Evolutionary conservation across 1,139 yeast genomes (phyloP), one percentile per base, ranked within the genome.

Genomic region (Debaryomyces subglobosus): DNA sequence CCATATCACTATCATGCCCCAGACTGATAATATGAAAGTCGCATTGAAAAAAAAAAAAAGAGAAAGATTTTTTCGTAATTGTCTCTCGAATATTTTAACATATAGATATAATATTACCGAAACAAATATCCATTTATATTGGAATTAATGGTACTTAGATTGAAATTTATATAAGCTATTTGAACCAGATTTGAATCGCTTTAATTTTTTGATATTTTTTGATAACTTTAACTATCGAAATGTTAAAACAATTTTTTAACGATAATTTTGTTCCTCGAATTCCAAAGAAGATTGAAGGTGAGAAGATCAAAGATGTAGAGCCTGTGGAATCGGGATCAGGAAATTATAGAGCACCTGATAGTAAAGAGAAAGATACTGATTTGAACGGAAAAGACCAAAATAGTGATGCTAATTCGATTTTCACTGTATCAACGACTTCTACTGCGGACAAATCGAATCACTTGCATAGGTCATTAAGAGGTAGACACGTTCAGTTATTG

Each of bases 401-500:
- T 15, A 35, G 21, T 10, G 56, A 57, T 29, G 41, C 39, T 13
- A 45, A 49, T 20, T 59, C 62, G 13, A 49, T 60, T 10, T 51
- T 54, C 35, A 47, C 59, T 3, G 40, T 56, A 6, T 47, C 55
- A 3, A 56, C 64, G 0, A 44, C 42, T 4, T 57, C 62, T 1
- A 53, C 62, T 5, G 39, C 49, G 9, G 58, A 47, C 5, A 52
- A 47, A 23, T 48, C 39, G 9, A 57, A 57, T 44, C 39, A 43
- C 2, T 49, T 64, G 9, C 67, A 64, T 44, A 44, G 68, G 13
- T 53, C 60, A 3, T 55, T 64, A 44, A 53, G 55, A 44, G 58
- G 67, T 24, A 63, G 81, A 55, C 82, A 78, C 58, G 73, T 78
- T 43, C 80, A 77, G 56, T 66, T 78, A 52, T 70, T 78, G 45